Base-by-base conservation (phyloP, 2,329 filamentous ascomycete species). In the Colletotrichum eremochloae region DNA sequence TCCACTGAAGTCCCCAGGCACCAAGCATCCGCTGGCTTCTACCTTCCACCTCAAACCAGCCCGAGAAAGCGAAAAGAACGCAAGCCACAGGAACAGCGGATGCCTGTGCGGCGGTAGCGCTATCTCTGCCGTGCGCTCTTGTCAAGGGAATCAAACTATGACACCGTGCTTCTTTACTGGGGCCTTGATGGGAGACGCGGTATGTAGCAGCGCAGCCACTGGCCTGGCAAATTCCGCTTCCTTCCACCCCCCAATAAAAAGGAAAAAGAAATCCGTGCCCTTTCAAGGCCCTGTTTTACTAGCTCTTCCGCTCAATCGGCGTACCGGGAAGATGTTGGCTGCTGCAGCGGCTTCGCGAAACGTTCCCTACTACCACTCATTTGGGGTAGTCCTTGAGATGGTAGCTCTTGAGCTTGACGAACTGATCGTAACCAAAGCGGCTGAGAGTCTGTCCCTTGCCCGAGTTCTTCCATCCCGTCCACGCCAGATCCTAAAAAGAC, bases 401-500 rank as follows among this genome's bases (percentile, higher is more conserved):
- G 82, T 93, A 97, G 86, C 94, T 97, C 91, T 98, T 98, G 78
- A 97, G 88, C 87, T 96, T 97, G 80, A 97, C 92, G 80, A 98
- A 98, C 80, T 97, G 94, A 77, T 98, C 96, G 79, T 97, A 98
- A 14, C 96, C 96, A 79, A 95, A 97, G 77, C 86, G 91, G 84
- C 94, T 96, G 77, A 98, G 84, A 12, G 95, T 98, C 77, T 95
- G 92, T 31, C 96, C 96, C 82, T 94, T 95, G 75, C 96, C 96
- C 73, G 95, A 97, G 81, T 97, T 95, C 86, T 98, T 98, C 95
- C 95, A 98, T 14, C 96, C 96, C 2, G 95, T 96, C 94, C 94
- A 97, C n/a, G 95, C 94, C 76, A 97, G 89, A 82, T 97, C 94
- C 93, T 96, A 77, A 48, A 63, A 68, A 6, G 69, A 56, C 24